phyloP scores from a whole-genome alignment of 2,329 filamentous ascomycete genomes.

The Tolypocladium tropicale region DNA sequence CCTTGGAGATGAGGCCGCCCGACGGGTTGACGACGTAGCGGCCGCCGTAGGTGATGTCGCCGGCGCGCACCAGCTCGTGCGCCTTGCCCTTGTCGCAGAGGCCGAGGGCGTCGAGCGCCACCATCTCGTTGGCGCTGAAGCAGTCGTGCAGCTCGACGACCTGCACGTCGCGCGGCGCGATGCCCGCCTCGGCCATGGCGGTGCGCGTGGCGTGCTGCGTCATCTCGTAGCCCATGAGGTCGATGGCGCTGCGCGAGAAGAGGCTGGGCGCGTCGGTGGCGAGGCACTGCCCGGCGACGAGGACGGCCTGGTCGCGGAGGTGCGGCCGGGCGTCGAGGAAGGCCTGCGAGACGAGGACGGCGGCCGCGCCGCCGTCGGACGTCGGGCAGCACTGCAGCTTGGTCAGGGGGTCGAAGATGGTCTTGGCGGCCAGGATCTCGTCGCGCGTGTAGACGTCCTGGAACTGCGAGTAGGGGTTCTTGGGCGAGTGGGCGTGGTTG shows the following conservation, averaged over 20 bases:
- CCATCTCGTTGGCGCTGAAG: constrained; percentile 92
- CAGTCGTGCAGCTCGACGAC: constrained; percentile 95
- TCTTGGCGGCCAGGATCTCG: constrained; percentile 59
- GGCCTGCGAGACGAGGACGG: constrained; percentile 76
- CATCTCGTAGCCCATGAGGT: constrained; percentile 87
- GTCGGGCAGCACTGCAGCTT: constrained; percentile 99
- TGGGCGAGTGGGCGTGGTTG: constrained; percentile 84
- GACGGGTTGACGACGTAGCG: constrained; percentile 83
- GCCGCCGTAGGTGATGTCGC: constrained; percentile 87
- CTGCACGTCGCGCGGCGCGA: constrained; percentile 59
- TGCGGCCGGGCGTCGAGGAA: constrained; percentile 82
- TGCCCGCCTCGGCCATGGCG: constrained; percentile 65
- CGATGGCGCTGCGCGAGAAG: constrained; percentile 73
- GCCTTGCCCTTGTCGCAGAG: constrained; percentile 72
- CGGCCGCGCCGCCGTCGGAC: constrained; percentile 82
- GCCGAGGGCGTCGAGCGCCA: constrained; percentile 77
- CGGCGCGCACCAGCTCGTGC: constrained; percentile 77
- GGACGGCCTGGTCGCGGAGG: constrained; percentile 70
- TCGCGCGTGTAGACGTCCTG: constrained; percentile 82
- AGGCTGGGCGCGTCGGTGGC: constrained; percentile 75
- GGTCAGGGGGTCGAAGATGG: constrained; percentile 79
- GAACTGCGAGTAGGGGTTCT: constrained; percentile 98
- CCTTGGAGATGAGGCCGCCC: constrained; percentile 90
- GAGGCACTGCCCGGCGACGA: constrained; percentile 79
- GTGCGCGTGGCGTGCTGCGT: constrained; percentile 55